phyloP scores from a whole-genome alignment of 768 basidiomycete species.

The Stropharia rugosoannulata region DNA sequence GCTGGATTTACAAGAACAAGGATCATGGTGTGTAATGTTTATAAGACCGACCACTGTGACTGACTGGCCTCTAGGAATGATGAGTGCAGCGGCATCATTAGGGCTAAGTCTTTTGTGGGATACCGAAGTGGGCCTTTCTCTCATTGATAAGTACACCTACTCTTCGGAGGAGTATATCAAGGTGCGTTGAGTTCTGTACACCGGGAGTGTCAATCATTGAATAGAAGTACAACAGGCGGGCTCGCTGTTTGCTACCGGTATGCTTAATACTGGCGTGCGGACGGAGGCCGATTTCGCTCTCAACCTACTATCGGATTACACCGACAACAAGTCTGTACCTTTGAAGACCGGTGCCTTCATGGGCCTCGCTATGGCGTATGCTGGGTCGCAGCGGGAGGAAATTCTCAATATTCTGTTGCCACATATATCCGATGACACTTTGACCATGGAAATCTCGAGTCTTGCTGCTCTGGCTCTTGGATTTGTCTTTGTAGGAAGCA shows the following conservation, averaged over 20 bases:
- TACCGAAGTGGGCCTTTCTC: conserved; percentile 88
- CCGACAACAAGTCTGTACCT: conserved; percentile 81
- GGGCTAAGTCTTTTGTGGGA: conserved; percentile 96
- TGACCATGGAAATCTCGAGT: conserved; percentile 87
- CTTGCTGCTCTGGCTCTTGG: conserved; percentile 88
- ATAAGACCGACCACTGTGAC: neutral
- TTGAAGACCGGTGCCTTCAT: conserved; percentile 88
- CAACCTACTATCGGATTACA: conserved; percentile 87
- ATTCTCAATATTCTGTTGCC: conserved; percentile 77
- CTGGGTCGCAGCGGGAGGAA: conserved; percentile 90
- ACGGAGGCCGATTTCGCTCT: conserved; percentile 93
- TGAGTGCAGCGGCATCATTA: conserved; percentile 93
- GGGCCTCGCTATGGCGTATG: conserved; percentile 92
- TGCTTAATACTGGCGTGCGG: conserved; percentile 85
- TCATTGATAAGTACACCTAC: conserved; percentile 98
- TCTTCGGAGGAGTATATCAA: conserved; percentile 97
- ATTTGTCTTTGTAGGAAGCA: conserved; percentile 94
- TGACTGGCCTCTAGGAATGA: conserved; percentile 64
- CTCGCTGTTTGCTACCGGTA: conserved; percentile 91
- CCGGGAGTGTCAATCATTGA: neutral
- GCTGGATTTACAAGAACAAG: conserved; percentile 99
- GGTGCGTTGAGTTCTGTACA: conserved; percentile 28
- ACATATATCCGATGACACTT: conserved; percentile 73
- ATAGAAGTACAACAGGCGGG: conserved; percentile 57
- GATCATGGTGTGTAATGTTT: conserved; percentile 69